Evolutionary conservation across 2,329 filamentous ascomycete species (phyloP).

Genomic region (Dactylonectria estremocensis): DNA sequence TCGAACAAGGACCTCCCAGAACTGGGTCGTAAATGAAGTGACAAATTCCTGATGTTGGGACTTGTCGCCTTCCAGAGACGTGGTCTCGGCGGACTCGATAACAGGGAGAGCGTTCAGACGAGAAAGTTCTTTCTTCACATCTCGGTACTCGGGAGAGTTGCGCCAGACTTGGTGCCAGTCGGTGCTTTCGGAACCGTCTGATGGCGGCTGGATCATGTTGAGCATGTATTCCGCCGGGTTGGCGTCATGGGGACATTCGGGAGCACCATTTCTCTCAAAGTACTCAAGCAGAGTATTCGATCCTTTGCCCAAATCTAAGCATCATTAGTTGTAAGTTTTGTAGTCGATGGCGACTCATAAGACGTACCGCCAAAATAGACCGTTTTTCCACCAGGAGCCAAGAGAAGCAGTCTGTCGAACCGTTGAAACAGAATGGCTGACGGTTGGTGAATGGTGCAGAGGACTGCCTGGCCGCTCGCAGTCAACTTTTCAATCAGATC

Average conservation of each 20-base stretch:
- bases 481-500: conserved; percentile 78
- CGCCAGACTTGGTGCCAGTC: conserved; percentile 60
- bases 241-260: conserved; percentile 66
- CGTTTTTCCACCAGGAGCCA: conserved; percentile 70
- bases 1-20: conserved; percentile 56
- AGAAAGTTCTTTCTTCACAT: conserved; percentile 45
- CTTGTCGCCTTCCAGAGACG: not conserved
- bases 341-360: no score
- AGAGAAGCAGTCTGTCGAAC: conserved; percentile 69
- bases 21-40: conserved; percentile 51
- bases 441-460: conserved; percentile 65
- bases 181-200: conserved; percentile 57
- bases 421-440: conserved; percentile 61
- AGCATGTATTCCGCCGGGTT: conserved; percentile 82
- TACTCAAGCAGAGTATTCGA: conserved; percentile 67
- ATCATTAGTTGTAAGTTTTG: not conserved
- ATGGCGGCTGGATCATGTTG: conserved; percentile 49
- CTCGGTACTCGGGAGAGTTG: conserved; percentile 57
- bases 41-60: conserved; percentile 52
- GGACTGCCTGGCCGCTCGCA: conserved; percentile 59
- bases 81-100: not conserved
- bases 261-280: conserved; percentile 74
- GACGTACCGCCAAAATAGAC: conserved; percentile 70
- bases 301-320: conserved; percentile 53
- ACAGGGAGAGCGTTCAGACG: conserved; percentile 33